Evolutionary conservation across 768 basidiomycete genomes (phyloP), one percentile per base, ranked within the genome.

Genomic region (Tremella mesenterica): DNA sequence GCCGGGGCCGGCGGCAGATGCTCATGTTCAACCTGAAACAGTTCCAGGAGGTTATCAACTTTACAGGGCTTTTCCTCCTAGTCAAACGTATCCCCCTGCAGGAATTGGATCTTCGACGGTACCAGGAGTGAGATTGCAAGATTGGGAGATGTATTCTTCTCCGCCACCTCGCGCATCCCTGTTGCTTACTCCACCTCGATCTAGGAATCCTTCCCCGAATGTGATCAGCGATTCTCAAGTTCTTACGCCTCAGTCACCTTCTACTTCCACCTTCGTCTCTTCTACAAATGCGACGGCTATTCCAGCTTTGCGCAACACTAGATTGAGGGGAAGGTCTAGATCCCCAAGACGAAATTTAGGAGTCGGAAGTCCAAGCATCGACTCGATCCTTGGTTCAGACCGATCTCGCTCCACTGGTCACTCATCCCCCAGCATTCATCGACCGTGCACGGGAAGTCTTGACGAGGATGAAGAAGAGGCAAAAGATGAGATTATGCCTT

Each of bases 171-270:
- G 54, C 28, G 34, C 63, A n/a, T 34, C 53, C 27, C 43, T 59
- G 13, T 48, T 69, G 14, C 59, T 69, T 43, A 69, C 67, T 28
- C 67, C 67, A 14, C 67, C 64, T 7, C 56, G 53, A 14, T 65
- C 67, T 6, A 41, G 67, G 21, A 47, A 45, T 16, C n/a, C 10
- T 21, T 41, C 53, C 14, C 44, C 52, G 4, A 18, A 12, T 21
- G 64, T 12, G 54, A 55, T 18, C 23, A n/a, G n/a, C n/a, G n/a
- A n/a, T n/a, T n/a, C n/a, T n/a, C n/a, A n/a, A n/a, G n/a, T n/a
- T n/a, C n/a, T n/a, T n/a, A n/a, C n/a, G n/a, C n/a, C n/a, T n/a
- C n/a, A n/a, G n/a, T n/a, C n/a, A n/a, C n/a, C n/a, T n/a, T n/a
- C n/a, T n/a, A n/a, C n/a, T n/a, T n/a, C n/a, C n/a, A n/a, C n/a